A percentile compares a stretch with the other conserved stretches of the same genome.
Conservation (phyloP, 192 early-diverging fungal species). For the Coemansia guatemalensis region DNA sequence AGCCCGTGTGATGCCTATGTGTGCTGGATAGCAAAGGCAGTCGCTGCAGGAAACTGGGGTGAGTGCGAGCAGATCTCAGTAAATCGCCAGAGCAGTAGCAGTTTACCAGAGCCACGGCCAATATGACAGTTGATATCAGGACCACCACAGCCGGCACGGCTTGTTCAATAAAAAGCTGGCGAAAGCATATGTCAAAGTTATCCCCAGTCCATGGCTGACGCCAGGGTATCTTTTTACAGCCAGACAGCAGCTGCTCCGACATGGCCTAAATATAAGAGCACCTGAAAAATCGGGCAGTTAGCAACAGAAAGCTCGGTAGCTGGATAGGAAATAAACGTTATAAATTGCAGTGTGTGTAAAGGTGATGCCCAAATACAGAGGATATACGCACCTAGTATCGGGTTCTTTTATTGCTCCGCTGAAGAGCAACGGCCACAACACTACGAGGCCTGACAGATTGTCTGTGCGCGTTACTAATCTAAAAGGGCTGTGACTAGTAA, state of each 20-base stretch:
- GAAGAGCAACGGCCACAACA: background rate
- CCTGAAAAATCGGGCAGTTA: background rate
- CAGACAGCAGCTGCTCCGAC: background rate
- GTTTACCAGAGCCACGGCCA: conserved; percentile 13
- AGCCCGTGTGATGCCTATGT: background rate
- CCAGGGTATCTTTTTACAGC: conserved; percentile 32
- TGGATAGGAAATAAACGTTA: background rate
- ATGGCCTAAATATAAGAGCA: background rate
- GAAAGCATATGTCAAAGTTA: conserved; percentile 48
- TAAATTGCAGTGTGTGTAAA: background rate
- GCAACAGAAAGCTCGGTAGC: background rate
- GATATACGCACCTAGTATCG: background rate
- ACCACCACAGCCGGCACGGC: conserved; percentile 19
- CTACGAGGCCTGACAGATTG: background rate
- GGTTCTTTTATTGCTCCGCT: background rate
- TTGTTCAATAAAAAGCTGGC: conserved; percentile 37
- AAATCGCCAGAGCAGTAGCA: conserved; percentile 1
- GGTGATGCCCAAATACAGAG: background rate
- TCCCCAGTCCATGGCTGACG: conserved; percentile 39
- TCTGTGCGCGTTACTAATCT: background rate
- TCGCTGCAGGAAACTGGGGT: background rate
- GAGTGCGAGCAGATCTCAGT: background rate
- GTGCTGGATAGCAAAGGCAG: background rate
- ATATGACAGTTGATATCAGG: conserved; percentile 15
- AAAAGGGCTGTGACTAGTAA: background rate